Evolutionary conservation across 257 asterid genomes (phyloP).

Genomic region (Fraxinus quadrangulata): DNA sequence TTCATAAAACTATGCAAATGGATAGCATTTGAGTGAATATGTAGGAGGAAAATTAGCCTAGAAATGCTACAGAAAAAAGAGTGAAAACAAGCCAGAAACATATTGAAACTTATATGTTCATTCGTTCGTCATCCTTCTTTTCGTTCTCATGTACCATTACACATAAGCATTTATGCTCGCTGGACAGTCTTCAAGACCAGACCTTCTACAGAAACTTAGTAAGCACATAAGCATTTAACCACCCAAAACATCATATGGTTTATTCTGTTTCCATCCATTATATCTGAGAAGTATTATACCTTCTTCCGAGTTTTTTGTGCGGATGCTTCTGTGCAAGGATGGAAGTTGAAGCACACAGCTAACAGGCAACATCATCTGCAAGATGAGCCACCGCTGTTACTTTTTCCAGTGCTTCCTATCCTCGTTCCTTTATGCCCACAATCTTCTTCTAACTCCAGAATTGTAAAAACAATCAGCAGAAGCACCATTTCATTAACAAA

Average conservation of each 20-base stretch:
- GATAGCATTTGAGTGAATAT: slow-evolving; percentile 18
- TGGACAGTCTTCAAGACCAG: neutral
- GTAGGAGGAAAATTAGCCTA: neutral
- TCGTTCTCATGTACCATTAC: too few species aligned
- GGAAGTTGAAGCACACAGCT: slow-evolving; percentile 33
- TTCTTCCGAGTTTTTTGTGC: slow-evolving; percentile 12
- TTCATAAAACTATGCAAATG: slow-evolving; percentile 25
- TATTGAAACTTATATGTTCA: neutral
- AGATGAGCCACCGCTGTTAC: slow-evolving; percentile 20
- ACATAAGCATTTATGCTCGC: neutral
- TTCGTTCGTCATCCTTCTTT: neutral
- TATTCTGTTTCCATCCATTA: neutral
- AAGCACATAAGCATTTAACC: neutral
- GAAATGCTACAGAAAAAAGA: slow-evolving; percentile 6
- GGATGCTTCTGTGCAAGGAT: slow-evolving; percentile 29
- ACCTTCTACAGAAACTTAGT: neutral
- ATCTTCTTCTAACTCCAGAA: slow-evolving; percentile 22
- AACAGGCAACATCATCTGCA: slow-evolving; percentile 35
- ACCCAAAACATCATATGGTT: neutral
- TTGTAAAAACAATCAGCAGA: slow-evolving; percentile 3
- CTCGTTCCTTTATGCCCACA: slow-evolving; percentile 19
- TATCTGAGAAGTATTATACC: slow-evolving; percentile 9
- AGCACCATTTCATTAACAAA: slow-evolving; percentile 11
- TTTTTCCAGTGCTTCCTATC: slow-evolving; percentile 5
- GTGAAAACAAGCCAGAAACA: neutral